A percentile compares a stretch with the other conserved stretches of the same genome.
These are phyloP conservation scores for Debaryomyces sp. DNA, from an alignment of 1,139 yeast genomes.

Conservation along the genomic window DNA sequence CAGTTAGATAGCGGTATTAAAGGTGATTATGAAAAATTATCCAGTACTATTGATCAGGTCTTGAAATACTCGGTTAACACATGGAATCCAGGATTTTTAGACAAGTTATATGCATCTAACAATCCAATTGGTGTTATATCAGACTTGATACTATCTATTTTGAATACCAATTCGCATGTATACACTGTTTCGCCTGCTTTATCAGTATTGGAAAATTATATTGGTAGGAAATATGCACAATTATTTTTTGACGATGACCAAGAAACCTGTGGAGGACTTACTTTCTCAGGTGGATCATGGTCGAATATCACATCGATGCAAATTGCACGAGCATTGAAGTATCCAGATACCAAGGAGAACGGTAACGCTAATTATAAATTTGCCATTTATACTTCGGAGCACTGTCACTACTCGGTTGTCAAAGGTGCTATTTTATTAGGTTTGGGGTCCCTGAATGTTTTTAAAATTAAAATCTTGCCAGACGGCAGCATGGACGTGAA, in stretches of 20 bases:
- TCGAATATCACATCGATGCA: slow-evolving; percentile 81
- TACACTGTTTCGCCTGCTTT: slow-evolving; percentile 85
- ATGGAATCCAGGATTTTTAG: slow-evolving; percentile 87
- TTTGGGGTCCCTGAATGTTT: slow-evolving; percentile 63
- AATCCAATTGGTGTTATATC: slow-evolving; percentile 83
- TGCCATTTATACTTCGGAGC: slow-evolving; percentile 72
- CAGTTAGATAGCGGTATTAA: slow-evolving; percentile 22
- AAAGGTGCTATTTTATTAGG: slow-evolving; percentile 83
- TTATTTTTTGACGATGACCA: slow-evolving; percentile 54
- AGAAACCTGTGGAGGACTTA: slow-evolving; percentile 72
- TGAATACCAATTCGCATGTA: slow-evolving; percentile 86
- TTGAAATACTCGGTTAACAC: slow-evolving; percentile 75
- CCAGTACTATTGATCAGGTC: slow-evolving; percentile 57
- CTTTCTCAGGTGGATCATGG: slow-evolving; percentile 89
- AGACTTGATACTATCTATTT: slow-evolving; percentile 66
- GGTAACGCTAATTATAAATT: slow-evolving; percentile 62
- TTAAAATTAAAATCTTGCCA: slow-evolving; percentile 60
- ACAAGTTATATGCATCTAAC: slow-evolving; percentile 80
- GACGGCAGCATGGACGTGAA: slow-evolving; percentile 60
- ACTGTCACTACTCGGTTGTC: slow-evolving; percentile 81
- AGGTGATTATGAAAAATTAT: slow-evolving; percentile 30
- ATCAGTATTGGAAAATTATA: slow-evolving; percentile 71
- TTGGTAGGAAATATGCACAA: slow-evolving; percentile 68
- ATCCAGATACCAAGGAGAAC: slow-evolving; percentile 66
- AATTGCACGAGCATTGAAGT: slow-evolving; percentile 68